These are phyloP conservation scores for Boletus fagicola DNA, from an alignment of 768 basidiomycete genomes.

Conservation along the genomic window DNA sequence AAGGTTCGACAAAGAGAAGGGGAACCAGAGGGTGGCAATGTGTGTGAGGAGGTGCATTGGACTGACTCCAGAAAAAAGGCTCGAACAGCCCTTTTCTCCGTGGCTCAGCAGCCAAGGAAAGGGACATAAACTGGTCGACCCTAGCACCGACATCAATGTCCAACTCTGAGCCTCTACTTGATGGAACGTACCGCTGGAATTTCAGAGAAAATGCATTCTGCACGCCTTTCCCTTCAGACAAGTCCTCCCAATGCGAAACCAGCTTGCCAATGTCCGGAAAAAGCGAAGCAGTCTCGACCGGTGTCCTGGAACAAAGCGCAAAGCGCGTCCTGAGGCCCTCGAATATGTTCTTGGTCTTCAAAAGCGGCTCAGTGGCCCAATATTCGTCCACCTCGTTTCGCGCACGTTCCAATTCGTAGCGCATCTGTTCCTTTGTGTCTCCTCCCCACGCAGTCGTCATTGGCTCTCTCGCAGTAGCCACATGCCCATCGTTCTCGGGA, in stretches of 20 bases:
- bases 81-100: constrained; percentile 73
- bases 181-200: constrained; percentile 55
- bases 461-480: constrained; percentile 37
- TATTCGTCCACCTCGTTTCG: constrained; percentile 43
- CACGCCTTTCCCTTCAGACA: constrained; percentile 37
- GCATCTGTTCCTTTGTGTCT: constrained; percentile 46
- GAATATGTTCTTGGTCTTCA: constrained; percentile 45
- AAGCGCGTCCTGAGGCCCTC: constrained; percentile 51
- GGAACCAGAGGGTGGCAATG: constrained; percentile 55
- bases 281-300: constrained; percentile 39
- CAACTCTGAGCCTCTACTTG: not conserved
- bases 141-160: constrained; percentile 33
- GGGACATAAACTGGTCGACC: constrained; percentile 73
- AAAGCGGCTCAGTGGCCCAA: constrained; percentile 43
- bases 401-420: constrained; percentile 47
- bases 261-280: constrained; percentile 49
- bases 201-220: constrained; percentile 48
- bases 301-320: constrained; percentile 47
- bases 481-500: constrained; percentile 36
- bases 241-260: constrained; percentile 57
- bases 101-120: constrained; percentile 74
- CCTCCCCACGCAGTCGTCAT: constrained; percentile 70
- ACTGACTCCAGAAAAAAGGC: constrained; percentile 68
- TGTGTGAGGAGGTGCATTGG: constrained; percentile 35
- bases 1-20: constrained; percentile 71